Conservation (phyloP, 78 protist genomes). For the Tieghemostelium lacteum region DNA sequence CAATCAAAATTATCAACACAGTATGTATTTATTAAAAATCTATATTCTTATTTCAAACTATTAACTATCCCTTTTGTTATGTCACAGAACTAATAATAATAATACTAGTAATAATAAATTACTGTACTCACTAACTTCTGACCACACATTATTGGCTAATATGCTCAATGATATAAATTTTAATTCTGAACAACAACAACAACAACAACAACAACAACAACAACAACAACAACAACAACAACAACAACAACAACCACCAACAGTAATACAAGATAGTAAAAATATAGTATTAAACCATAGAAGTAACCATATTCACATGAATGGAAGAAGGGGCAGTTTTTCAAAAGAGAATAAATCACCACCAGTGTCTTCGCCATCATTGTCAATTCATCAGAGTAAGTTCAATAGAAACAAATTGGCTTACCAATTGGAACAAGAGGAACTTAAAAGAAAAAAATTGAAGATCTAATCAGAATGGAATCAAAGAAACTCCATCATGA, state of each 20-base stretch:
- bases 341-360: conserved; percentile 24
- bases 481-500: background rate
- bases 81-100: background rate
- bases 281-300: background rate
- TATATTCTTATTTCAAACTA: background rate
- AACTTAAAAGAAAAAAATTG: background rate
- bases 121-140: too few relatives aligned
- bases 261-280: background rate
- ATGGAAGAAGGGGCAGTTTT: too few relatives aligned
- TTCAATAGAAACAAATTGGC: background rate
- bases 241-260: conserved; percentile 9
- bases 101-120: background rate
- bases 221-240: background rate
- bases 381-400: background rate
- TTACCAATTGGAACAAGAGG: background rate
- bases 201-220: background rate
- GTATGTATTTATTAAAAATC: background rate
- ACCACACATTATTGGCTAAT: too few relatives aligned
- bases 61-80: background rate
- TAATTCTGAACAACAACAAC: background rate
- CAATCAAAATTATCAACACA: conserved; percentile 29
- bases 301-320: too few relatives aligned
- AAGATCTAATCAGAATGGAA: background rate
- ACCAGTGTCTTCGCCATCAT: background rate
- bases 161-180: too few relatives aligned